Evolutionary conservation across 176 grass and related monocot genomes (phyloP).

Genomic region (Rhynchospora tenuis): DNA sequence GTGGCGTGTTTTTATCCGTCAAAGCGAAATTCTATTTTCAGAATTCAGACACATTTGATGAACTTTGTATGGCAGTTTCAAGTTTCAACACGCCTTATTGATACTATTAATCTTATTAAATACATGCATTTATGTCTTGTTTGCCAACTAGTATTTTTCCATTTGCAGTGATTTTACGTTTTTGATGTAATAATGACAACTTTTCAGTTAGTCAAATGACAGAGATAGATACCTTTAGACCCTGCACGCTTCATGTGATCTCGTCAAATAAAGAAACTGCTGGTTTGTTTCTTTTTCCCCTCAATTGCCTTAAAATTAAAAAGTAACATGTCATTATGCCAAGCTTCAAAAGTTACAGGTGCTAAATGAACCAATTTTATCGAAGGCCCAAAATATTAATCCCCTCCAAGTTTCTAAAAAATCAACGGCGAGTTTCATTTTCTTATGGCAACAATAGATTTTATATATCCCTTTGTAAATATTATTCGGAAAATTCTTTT

Average conservation of each 20-base stretch:
- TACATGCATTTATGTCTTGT: not conserved
- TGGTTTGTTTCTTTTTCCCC: not conserved
- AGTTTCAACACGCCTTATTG: not conserved
- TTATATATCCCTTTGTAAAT: too few relatives aligned
- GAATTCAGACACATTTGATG: not conserved
- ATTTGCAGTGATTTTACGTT: not conserved
- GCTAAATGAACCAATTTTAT: too few relatives aligned
- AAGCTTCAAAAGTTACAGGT: too few relatives aligned
- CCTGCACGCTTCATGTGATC: not conserved
- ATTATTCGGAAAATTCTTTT: too few relatives aligned
- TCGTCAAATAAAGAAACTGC: not conserved
- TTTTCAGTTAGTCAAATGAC: not conserved
- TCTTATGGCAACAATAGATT: too few relatives aligned
- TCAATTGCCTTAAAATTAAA: not conserved
- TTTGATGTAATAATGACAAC: not conserved
- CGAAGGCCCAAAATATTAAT: too few relatives aligned
- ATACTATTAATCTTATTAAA: not conserved
- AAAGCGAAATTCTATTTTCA: not conserved
- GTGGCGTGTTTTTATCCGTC: conserved; percentile 3
- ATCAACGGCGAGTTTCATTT: too few relatives aligned
- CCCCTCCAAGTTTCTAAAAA: too few relatives aligned
- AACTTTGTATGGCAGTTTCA: not conserved
- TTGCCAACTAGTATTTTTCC: not conserved
- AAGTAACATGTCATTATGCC: too few relatives aligned
- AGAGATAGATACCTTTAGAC: not conserved